A percentile compares a stretch with the other conserved stretches of the same genome.
These are phyloP conservation scores for Hemileccinum rubropunctum DNA, from an alignment of 768 basidiomycete species.

Conservation along the genomic window DNA sequence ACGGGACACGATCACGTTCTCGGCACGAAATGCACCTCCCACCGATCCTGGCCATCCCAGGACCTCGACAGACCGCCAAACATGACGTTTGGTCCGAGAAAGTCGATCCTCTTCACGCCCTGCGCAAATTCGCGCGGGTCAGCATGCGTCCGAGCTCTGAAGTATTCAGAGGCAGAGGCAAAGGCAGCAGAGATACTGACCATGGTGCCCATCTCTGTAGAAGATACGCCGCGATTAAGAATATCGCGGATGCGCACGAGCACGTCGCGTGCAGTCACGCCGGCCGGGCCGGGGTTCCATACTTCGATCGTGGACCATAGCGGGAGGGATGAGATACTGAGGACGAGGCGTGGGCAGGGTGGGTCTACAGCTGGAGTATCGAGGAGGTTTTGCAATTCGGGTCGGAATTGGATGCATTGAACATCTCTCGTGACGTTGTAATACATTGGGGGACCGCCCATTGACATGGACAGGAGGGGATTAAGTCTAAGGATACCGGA, in stretches of 20 bases:
- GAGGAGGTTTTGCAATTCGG: slow-evolving; percentile 16
- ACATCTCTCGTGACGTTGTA: slow-evolving; percentile 29
- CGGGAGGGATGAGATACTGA: slow-evolving; percentile 23
- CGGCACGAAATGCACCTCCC: slow-evolving; percentile 26
- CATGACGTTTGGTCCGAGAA: slow-evolving; percentile 30
- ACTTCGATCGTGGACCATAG: slow-evolving; percentile 31
- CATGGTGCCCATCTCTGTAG: slow-evolving; percentile 24
- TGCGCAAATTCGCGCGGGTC: slow-evolving; percentile 37
- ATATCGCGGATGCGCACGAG: slow-evolving; percentile 26
- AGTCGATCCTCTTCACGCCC: slow-evolving; percentile 40
- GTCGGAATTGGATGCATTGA: slow-evolving; percentile 19
- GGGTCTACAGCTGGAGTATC: slow-evolving; percentile 25
- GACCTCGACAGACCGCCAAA: slow-evolving; percentile 33
- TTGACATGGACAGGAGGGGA: slow-evolving; percentile 27
- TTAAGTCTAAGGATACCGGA: slow-evolving; percentile 22
- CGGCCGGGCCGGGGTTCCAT: slow-evolving; percentile 15
- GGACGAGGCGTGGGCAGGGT: slow-evolving; percentile 9
- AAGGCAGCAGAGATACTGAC: slow-evolving; percentile 17
- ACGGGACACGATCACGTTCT: no score
- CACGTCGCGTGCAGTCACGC: slow-evolving; percentile 30
- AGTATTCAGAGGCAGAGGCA: slow-evolving; percentile 28
- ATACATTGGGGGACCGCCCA: slow-evolving; percentile 15
- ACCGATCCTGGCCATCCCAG: slow-evolving; percentile 26
- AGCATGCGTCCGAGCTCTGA: slow-evolving; percentile 25
- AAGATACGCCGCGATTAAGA: slow-evolving; percentile 25